phyloP scores from a whole-genome alignment of 495 filamentous ascomycete species.

The Hypoxylon rickii region DNA sequence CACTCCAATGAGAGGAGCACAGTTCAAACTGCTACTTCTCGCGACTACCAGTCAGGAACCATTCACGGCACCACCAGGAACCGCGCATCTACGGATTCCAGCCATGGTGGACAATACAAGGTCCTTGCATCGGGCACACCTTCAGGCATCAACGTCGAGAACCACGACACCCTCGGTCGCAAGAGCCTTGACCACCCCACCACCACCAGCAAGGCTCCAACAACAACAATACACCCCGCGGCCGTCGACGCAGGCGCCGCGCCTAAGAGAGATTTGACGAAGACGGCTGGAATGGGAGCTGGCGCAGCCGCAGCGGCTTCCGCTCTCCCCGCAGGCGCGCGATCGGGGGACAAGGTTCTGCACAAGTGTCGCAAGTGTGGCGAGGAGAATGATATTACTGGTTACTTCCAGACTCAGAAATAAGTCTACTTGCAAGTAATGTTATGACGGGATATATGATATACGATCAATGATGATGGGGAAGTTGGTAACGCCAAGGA shows the following conservation, averaged over 20 bases:
- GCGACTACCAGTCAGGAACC: not conserved
- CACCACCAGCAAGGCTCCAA: not conserved
- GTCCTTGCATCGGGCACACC: constrained; percentile 38
- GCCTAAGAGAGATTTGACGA: not conserved
- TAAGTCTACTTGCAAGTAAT: no score
- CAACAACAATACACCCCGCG: constrained; percentile 16
- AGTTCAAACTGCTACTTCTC: not conserved
- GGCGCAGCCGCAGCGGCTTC: no score
- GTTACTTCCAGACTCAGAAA: constrained; percentile 25
- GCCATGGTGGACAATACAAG: constrained; percentile 35
- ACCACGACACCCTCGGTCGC: not conserved
- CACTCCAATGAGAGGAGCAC: constrained; percentile 1
- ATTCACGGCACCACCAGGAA: not conserved
- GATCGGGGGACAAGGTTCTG: constrained; percentile 19
- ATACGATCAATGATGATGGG: no score
- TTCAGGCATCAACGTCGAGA: constrained; percentile 33
- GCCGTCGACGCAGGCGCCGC: not conserved
- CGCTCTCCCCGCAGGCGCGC: not conserved
- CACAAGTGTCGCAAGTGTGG: constrained; percentile 42
- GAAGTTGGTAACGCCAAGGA: no score
- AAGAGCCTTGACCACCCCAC: not conserved
- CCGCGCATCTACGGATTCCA: constrained; percentile 21
- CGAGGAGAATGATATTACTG: constrained; percentile 42
- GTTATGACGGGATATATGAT: no score
- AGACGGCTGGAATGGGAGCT: not conserved